phyloP scores from a whole-genome alignment of 164 flowering plant species.

The Magnolia kwangsiensis region DNA sequence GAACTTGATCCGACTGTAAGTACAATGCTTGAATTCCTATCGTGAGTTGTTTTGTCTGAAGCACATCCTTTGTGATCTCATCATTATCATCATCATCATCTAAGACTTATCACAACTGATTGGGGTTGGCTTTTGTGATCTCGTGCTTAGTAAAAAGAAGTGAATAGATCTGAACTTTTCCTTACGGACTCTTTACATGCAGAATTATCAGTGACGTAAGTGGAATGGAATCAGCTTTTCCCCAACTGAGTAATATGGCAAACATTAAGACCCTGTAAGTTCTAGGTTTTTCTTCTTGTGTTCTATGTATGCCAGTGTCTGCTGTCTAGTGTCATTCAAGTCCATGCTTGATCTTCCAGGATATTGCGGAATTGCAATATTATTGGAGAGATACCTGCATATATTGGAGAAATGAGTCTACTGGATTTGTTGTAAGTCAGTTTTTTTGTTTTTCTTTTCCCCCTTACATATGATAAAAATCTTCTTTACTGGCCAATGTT shows the following conservation, averaged over 20 bases:
- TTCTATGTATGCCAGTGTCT: background rate
- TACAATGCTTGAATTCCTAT: conserved; percentile 1
- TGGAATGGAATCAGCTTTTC: conserved; percentile 45
- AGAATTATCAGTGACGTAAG: conserved; percentile 69
- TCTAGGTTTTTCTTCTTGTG: background rate
- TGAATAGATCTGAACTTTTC: background rate
- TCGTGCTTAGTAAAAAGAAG: background rate
- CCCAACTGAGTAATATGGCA: conserved; percentile 34
- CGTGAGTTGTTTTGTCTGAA: background rate
- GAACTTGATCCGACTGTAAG: conserved; percentile 49
- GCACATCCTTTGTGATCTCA: no score
- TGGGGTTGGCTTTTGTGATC: background rate
- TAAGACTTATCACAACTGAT: background rate
- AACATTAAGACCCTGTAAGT: conserved; percentile 45
- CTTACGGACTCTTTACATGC: conserved; percentile 7
- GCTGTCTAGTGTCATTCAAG: background rate
- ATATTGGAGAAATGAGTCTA: conserved; percentile 34
- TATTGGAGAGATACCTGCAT: conserved; percentile 49
- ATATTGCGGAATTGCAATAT: conserved; percentile 56
- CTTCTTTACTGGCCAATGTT: no score
- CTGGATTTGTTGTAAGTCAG: conserved; percentile 46
- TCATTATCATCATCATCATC: no score
- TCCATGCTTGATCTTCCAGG: conserved; percentile 18
- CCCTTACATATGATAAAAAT: background rate
- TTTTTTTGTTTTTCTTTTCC: background rate